Conservation (phyloP, 805 yeast species). For the Groenewaldozyma tartarivorans region DNA sequence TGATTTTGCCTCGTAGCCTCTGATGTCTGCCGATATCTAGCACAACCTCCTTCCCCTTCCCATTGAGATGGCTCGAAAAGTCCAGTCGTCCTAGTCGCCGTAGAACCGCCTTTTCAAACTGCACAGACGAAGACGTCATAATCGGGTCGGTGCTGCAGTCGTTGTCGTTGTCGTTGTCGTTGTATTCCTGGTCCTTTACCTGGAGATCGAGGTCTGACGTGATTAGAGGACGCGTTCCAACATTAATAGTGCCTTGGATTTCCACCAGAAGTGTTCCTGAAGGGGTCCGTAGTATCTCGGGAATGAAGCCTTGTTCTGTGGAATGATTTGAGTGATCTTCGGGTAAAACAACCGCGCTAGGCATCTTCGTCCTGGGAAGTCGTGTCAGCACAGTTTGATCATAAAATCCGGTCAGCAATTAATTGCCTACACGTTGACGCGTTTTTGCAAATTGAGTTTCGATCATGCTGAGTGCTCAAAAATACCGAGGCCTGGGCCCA, state of each 20-base stretch:
- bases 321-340: no score
- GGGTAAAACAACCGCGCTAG: no score
- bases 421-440: no score
- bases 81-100: slow-evolving; percentile 12
- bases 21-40: slow-evolving; percentile 18
- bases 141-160: no score
- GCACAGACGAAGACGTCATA: slow-evolving; percentile 2
- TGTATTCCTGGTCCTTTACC: slow-evolving; percentile 1
- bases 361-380: no score
- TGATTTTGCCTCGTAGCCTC: slow-evolving; percentile 16
- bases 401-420: no score
- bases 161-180: not conserved
- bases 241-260: slow-evolving; percentile 18
- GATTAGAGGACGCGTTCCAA: slow-evolving; percentile 14
- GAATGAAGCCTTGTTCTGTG: slow-evolving; percentile 10
- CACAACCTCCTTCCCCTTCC: slow-evolving; percentile 6
- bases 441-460: no score
- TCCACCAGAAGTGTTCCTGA: slow-evolving; percentile 18
- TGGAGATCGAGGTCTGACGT: slow-evolving; percentile 11
- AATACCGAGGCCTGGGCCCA: no score
- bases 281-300: slow-evolving; percentile 14
- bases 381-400: no score
- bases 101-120: not conserved
- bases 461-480: no score
- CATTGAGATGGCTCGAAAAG: slow-evolving; percentile 4